Percentiles rank a stretch among this genome's conserved stretches.
Evolutionary conservation across 192 early-diverging fungal species (phyloP).

Genomic region (Backusella tuberculispora): DNA sequence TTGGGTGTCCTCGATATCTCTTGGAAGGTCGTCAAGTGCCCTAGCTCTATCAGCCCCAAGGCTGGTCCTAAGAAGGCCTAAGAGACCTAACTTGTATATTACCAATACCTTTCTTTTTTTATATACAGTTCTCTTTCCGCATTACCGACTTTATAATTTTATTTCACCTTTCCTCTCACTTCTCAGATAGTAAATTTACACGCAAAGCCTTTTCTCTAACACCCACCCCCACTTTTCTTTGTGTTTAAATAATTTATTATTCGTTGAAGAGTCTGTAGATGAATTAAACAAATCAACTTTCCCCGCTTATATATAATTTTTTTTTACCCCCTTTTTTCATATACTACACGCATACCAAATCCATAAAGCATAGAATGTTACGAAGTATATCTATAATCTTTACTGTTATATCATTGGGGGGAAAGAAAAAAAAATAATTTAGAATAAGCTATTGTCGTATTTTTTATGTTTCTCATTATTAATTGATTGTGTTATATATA

Average conservation of each 20-base stretch:
- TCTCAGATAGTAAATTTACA: conserved; percentile 7
- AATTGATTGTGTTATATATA: neutral
- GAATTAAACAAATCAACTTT: conserved; percentile 20
- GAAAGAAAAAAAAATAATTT: neutral
- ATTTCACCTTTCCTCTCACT: neutral
- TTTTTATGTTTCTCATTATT: neutral
- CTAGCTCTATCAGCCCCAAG: neutral
- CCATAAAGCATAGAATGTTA: conserved; percentile 16
- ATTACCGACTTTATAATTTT: neutral
- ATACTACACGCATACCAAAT: conserved; percentile 14
- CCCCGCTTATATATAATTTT: conserved; percentile 5
- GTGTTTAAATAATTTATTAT: neutral
- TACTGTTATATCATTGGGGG: neutral
- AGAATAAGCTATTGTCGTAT: neutral
- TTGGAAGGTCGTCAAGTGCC: conserved; percentile 25
- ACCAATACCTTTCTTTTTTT: neutral
- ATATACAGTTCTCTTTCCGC: neutral
- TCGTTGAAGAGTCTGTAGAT: conserved; percentile 19
- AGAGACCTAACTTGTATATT: neutral
- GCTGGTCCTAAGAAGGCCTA: neutral
- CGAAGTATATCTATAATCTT: neutral
- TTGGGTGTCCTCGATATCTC: conserved; percentile 27
- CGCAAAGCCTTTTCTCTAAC: neutral
- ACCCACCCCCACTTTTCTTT: neutral
- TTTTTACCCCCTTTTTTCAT: conserved; percentile 4